Conservation (phyloP, 306 rosid species). For the Acacia acuminata region DNA sequence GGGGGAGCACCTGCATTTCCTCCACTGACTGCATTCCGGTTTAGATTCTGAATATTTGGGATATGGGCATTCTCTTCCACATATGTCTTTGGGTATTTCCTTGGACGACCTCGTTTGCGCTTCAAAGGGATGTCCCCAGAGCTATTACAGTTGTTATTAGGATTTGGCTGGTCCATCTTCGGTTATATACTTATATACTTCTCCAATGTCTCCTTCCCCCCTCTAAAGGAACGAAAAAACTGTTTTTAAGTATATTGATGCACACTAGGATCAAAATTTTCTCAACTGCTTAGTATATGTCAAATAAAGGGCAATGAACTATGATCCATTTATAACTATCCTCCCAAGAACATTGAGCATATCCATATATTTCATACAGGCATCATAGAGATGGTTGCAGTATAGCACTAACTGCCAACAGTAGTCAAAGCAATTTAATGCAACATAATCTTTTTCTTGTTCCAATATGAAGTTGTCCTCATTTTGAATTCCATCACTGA, state of each 20-base stretch:
- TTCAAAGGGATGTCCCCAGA: constrained; percentile 68
- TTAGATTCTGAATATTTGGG: constrained; percentile 39
- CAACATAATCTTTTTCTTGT: neutral
- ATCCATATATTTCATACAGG: neutral
- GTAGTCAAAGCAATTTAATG: constrained; percentile 3
- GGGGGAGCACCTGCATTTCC: constrained; percentile 49
- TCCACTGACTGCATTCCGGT: constrained; percentile 39
- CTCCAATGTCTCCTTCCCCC: constrained; percentile 19
- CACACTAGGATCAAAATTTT: constrained; percentile 18
- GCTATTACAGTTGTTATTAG: constrained; percentile 52
- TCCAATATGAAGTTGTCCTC: neutral
- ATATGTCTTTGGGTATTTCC: constrained; percentile 72
- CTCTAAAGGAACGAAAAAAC: constrained; percentile 30
- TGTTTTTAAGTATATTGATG: constrained; percentile 10
- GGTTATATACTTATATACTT: constrained; percentile 15
- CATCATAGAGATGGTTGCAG: neutral
- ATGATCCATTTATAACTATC: neutral
- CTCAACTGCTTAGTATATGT: neutral
- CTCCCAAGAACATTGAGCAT: constrained; percentile 13
- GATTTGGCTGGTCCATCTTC: constrained; percentile 66
- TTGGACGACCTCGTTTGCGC: constrained; percentile 96
- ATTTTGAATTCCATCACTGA: neutral
- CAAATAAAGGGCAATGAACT: neutral
- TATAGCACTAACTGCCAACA: neutral
- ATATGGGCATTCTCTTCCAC: constrained; percentile 42